Percentiles rank a stretch among this genome's conserved stretches.
These are phyloP conservation scores for Leishmania tarentolae DNA, from an alignment of 208 protist species.

Conservation along the genomic window DNA sequence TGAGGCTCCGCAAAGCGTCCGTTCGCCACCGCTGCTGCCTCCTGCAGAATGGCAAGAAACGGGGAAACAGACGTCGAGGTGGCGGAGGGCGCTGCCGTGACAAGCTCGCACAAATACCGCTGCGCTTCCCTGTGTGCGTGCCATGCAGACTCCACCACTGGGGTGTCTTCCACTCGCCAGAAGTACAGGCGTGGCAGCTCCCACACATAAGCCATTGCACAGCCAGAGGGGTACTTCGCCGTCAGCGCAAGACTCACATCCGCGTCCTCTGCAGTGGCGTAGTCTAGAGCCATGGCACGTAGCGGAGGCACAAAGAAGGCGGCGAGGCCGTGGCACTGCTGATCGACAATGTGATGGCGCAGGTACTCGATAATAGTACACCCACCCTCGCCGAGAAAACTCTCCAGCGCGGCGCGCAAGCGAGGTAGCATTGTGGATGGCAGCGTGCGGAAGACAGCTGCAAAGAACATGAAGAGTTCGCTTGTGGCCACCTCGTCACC, in stretches of 20 bases:
- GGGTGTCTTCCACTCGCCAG: conserved; percentile 30
- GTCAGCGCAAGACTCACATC: conserved; percentile 37
- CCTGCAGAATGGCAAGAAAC: conserved; percentile 50
- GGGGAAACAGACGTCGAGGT: not conserved
- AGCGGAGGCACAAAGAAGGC: conserved; percentile 71
- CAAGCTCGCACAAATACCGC: conserved; percentile 28
- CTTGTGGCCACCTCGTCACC: conserved; percentile 29
- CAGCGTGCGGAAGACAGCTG: conserved; percentile 37
- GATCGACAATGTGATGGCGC: conserved; percentile 46
- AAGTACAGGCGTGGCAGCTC: conserved; percentile 65
- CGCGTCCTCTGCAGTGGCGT: conserved; percentile 37
- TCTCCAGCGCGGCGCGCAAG: conserved; percentile 21
- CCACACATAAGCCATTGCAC: conserved; percentile 49
- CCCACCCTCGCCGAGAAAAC: conserved; percentile 37
- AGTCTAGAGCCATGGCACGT: conserved; percentile 74
- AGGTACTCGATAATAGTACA: conserved; percentile 28
- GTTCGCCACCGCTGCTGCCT: conserved; percentile 40
- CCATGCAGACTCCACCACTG: conserved; percentile 42
- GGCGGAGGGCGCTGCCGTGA: conserved; percentile 7
- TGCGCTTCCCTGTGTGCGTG: conserved; percentile 31
- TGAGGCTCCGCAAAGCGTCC: conserved; percentile 1
- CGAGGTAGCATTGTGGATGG: conserved; percentile 22
- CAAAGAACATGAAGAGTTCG: conserved; percentile 62
- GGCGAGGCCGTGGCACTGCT: conserved; percentile 44
- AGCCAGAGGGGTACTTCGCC: conserved; percentile 21